Evolutionary conservation across 1,284 basidiomycete genomes (phyloP), one percentile per base, ranked within the genome.

Genomic region (Afroboletus lepidellus): DNA sequence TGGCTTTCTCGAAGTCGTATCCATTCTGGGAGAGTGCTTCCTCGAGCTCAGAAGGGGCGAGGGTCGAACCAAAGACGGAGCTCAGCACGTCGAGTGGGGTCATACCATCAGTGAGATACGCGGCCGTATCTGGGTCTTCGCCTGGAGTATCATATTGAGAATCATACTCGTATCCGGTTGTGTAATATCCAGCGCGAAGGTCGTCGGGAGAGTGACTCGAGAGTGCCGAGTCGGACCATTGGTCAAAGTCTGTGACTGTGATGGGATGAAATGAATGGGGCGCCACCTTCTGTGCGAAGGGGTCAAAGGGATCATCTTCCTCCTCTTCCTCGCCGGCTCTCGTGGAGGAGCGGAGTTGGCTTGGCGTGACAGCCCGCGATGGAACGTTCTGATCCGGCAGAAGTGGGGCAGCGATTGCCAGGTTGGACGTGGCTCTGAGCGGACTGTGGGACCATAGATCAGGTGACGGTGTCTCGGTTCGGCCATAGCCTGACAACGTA

Each of bases 61-160:
- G 79, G 1, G 90, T 85, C 3, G 91, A 86, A 34, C 90, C 90
- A 66, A 98, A 98, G 33, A 99, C 92, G 32, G 92, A 94, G 62
- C 84, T 87, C 20, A 99, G 84, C 36, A 98, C 93, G 64, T 98
- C 96, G 60, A 99, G 90, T 0, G 96, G 96, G 1, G 95, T 96
- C 91, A 98, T 96, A 32, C 92, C 92, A 60, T 91, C 87, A 0
- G 86, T 88, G 45, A 91, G 77, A 46, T 64, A 70, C 41, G 63
- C 67, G 13, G 76, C 74, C 4, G 78, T 74, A 23, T 85, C 84
- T 7, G 74, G 67, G 51, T 84, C 83, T 47, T 82, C 80, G 34
- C 64, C 68, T 42, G 70, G 70, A 46, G 71, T 68, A 55, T 75
- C 71, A 23, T 71, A 71, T 50, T 70, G 63, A 46, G 62, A 60